Evolutionary conservation across 2,329 filamentous ascomycete genomes (phyloP), one percentile per base, ranked within the genome.

Genomic region (Aspergillus sp.): DNA sequence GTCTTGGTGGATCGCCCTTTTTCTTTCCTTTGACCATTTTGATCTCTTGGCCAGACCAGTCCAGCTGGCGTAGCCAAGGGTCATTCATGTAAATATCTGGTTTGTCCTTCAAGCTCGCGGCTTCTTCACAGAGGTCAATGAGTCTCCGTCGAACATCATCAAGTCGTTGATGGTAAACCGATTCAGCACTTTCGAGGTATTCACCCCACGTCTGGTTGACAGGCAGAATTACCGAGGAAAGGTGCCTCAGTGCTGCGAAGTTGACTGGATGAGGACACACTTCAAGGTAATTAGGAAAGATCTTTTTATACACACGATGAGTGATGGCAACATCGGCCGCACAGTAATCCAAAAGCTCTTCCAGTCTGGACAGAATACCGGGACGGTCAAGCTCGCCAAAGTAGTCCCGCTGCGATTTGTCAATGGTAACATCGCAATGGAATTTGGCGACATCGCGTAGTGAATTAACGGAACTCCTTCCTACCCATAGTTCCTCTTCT

Each of bases 221-320:
- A 0, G 93, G 93, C 6, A 98, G 74, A 43, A 97, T 95, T 54
- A 95, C 90, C 0, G 90, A 86, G 0, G 90, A 90, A n/a, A 98
- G 77, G 65, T 97, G 93, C 13, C 93, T 81, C 15, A 98, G 76
- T 2, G 93, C 93, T 2, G 89, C 91, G 61, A 98, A 98, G 69
- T 90, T 97, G 60, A 98, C 93, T 0, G 93, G 93, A 68, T 98
- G 94, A 0, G 93, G 93, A 62, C 93, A 98, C 22, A 87, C 88
- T 41, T 89, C 77, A 17, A 96, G 74, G 60, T 96, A 98, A 49
- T 86, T 85, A 1, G 90, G 88, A 53, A 98, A 93, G 1, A 97
- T 90, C 50, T 89, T 89, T 64, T 89, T 85, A 69, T 91, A 98
- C n/a, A 98, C 87, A 43, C 84, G 83, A 60, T 98, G 93, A 0